Base-by-base conservation (phyloP, 202 grass and related monocot species). In the Musa balbisiana region DNA sequence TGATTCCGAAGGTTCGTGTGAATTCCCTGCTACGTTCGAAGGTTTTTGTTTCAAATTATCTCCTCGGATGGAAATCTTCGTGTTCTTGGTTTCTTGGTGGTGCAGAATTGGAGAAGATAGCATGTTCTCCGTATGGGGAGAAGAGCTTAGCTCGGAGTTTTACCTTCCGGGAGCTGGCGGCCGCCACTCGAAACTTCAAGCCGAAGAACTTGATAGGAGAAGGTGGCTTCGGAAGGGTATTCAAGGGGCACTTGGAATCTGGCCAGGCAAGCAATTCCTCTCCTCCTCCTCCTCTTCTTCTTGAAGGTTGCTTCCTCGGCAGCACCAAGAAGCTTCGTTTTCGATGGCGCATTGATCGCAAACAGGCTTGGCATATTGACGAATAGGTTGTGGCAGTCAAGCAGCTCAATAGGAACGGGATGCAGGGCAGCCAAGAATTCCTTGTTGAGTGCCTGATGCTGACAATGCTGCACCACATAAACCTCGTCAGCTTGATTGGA, bases 201-300 rank as follows among this genome's bases (percentile, higher is more conserved):
- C 26, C 53, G 14, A 58, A 66, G 19, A 89, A 89, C 67, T 82
- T 83, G 51, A 22, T 92, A 20, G 89, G 86, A 6, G 84, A 92
- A 83, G 89, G 86, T 21, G 89, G 89, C 25, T 92, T 92, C 33
- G 89, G 89, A 58, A 76, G 51, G 67, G 89, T 92, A 19, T 92
- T 86, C 79, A 84, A 66, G 73, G 86, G 89, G 1, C 75, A 20
- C 2, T 64, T 88, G 78, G 62, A 72, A 17, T 66, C 75, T 50
- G 66, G 76, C 51, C 81, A 87, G 81, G 85, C 74, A 77, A 56
- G 14, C 55, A 74, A 69, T 20, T 73, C 16, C 17, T 13, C 59
- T 43, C n/a, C n/a, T 2, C 11, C 9, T 66, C 17, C 27, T 19
- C 20, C n/a, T 50, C 2, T 9, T 11, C 19, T 51, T 43, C 33